These are phyloP conservation scores for Pyrenophora teres DNA, from an alignment of 2,329 filamentous ascomycete species.

Conservation along the genomic window DNA sequence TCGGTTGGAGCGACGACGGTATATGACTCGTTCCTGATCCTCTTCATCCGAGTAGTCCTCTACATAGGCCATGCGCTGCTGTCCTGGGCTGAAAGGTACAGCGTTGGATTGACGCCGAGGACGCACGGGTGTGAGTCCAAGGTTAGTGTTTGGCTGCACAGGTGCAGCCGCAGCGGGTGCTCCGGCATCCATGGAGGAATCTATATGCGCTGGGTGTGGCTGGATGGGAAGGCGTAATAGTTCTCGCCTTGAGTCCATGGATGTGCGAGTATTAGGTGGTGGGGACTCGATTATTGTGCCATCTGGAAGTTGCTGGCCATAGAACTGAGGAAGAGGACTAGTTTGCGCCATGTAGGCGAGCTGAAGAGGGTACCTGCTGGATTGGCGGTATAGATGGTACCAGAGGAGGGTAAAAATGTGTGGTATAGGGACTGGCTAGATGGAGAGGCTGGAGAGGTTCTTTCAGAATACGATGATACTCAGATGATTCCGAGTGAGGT, in stretches of 20 bases:
- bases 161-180: constrained; percentile 18
- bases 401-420: constrained; percentile 10
- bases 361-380: neutral
- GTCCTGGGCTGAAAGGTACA: constrained; percentile 9
- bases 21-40: constrained; percentile 27
- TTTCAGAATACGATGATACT: neutral
- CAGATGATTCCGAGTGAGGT: too few relatives aligned
- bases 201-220: constrained; percentile 33
- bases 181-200: constrained; percentile 15
- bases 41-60: constrained; percentile 39
- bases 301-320: constrained; percentile 37
- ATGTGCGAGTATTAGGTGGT: constrained; percentile 17
- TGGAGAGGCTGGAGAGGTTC: neutral
- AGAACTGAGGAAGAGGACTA: constrained; percentile 31
- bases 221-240: constrained; percentile 37
- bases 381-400: constrained; percentile 4
- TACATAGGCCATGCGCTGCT: constrained; percentile 23
- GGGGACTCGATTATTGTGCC: constrained; percentile 37
- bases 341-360: constrained; percentile 28
- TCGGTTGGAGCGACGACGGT: constrained; percentile 32
- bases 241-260: constrained; percentile 34
- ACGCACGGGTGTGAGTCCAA: constrained; percentile 10
- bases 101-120: constrained; percentile 16
- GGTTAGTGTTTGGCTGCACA: constrained; percentile 10
- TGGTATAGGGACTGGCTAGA: neutral